A percentile compares a stretch with the other conserved stretches of the same genome.
Evolutionary conservation across 306 rosid genomes (phyloP).

Genomic region (Rosa chinensis): DNA sequence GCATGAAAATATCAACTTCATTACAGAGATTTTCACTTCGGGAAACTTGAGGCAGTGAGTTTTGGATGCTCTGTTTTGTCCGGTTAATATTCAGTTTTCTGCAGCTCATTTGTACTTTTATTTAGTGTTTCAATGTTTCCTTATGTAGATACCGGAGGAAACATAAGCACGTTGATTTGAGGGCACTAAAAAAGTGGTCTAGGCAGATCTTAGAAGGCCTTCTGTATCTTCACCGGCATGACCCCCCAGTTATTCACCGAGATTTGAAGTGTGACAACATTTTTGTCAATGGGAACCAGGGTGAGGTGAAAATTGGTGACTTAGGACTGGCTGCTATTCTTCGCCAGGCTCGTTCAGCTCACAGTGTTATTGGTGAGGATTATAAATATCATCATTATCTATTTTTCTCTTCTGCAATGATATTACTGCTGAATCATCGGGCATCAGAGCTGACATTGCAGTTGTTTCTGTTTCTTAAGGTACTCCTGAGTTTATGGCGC

Average conservation of each 20-base stretch:
- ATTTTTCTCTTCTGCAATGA: conserved; percentile 16
- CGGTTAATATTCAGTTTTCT: background rate
- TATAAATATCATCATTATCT: conserved; percentile 13
- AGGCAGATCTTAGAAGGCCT: conserved; percentile 98
- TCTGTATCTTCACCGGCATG: conserved; percentile 84
- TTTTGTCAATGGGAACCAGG: conserved; percentile 97
- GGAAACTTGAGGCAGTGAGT: conserved; percentile 96
- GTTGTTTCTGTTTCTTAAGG: conserved; percentile 47
- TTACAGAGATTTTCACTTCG: conserved; percentile 93
- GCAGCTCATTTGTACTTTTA: background rate
- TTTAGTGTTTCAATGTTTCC: conserved; percentile 18
- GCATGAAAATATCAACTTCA: conserved; percentile 79
- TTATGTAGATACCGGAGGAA: conserved; percentile 74
- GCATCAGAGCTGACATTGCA: conserved; percentile 10
- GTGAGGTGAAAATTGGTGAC: conserved; percentile 98
- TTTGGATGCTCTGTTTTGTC: background rate
- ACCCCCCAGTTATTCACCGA: conserved; percentile 93
- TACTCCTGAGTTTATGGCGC: conserved; percentile 99
- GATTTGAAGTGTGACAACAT: conserved; percentile 98
- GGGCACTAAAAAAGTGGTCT: conserved; percentile 99
- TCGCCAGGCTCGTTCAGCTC: conserved; percentile 85
- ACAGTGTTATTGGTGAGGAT: conserved; percentile 87
- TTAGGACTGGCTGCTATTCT: conserved; percentile 95
- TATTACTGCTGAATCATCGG: conserved; percentile 12
- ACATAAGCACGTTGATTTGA: conserved; percentile 93